phyloP scores from a whole-genome alignment of 2,329 filamentous ascomycete genomes.

The Pseudovirgaria hyperparasitica region DNA sequence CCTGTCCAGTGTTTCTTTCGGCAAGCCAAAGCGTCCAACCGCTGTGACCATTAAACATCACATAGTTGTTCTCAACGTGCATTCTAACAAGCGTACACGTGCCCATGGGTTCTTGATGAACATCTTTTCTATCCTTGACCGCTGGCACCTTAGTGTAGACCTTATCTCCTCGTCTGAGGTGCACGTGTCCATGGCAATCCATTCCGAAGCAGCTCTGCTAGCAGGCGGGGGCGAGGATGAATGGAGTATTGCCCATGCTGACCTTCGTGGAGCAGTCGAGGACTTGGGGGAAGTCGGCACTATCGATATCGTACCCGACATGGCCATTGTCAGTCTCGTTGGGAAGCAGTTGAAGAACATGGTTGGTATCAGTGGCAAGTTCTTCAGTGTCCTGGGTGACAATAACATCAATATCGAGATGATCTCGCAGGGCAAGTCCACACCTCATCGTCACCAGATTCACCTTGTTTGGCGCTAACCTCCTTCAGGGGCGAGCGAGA shows the following conservation, averaged over 20 bases:
- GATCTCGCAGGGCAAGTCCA: slow-evolving; percentile 79
- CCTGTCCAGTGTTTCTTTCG: slow-evolving; percentile 30
- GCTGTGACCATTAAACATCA: slow-evolving; percentile 94
- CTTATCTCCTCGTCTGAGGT: slow-evolving; percentile 95
- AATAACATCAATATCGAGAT: slow-evolving; percentile 97
- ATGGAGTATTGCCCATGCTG: slow-evolving; percentile 33
- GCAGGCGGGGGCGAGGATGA: slow-evolving; percentile 34
- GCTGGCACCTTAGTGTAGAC: slow-evolving; percentile 79
- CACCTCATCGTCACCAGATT: slow-evolving; percentile 1
- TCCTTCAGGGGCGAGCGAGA: slow-evolving; percentile 82
- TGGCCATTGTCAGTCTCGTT: slow-evolving; percentile 92
- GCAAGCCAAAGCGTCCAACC: slow-evolving; percentile 36
- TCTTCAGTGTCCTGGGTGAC: slow-evolving; percentile 90
- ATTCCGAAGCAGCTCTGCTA: slow-evolving; percentile 54
- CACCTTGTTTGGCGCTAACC: not conserved
- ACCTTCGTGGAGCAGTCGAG: slow-evolving; percentile 41
- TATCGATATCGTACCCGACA: slow-evolving; percentile 77
- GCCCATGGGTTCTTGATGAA: slow-evolving; percentile 92
- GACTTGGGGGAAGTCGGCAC: slow-evolving; percentile 73
- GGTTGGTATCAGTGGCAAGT: slow-evolving; percentile 77
- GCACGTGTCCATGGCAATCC: slow-evolving; percentile 93
- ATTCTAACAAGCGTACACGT: slow-evolving; percentile 92
- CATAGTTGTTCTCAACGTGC: slow-evolving; percentile 94
- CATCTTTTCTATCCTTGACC: slow-evolving; percentile 85
- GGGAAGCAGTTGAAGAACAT: slow-evolving; percentile 97